Conservation (phyloP, 208 protist species). For the Leishmania mexicana region DNA sequence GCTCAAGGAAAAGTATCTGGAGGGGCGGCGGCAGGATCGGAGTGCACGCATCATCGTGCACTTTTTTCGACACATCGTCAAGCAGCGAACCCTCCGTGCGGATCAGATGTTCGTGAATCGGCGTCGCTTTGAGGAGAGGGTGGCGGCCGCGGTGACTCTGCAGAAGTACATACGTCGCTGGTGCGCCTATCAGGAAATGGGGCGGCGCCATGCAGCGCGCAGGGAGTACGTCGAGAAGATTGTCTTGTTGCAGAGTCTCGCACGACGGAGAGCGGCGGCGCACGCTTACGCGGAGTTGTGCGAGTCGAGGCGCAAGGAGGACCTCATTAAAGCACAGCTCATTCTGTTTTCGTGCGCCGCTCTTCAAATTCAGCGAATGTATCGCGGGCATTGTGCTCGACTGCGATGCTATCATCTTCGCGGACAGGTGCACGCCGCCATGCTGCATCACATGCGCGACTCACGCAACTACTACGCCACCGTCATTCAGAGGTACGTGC, state of each 20-base stretch:
- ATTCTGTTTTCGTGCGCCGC: constrained; percentile 53
- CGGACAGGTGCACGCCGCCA: constrained; percentile 43
- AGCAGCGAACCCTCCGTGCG: constrained; percentile 21
- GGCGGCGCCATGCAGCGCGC: constrained; percentile 33
- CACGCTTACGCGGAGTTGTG: constrained; percentile 21
- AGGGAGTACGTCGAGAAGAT: constrained; percentile 34
- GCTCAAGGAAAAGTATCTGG: constrained; percentile 30
- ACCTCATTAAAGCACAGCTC: constrained; percentile 8
- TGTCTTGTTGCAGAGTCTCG: constrained; percentile 55
- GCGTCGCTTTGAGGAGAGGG: constrained; percentile 33
- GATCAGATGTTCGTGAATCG: constrained; percentile 16
- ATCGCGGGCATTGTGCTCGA: constrained; percentile 61
- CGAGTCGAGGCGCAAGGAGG: constrained; percentile 3
- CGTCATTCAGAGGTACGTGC: constrained; percentile 73
- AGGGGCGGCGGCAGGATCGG: constrained; percentile 39
- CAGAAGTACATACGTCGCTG: constrained; percentile 78
- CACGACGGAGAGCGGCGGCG: constrained; percentile 36
- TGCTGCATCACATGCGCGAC: constrained; percentile 65
- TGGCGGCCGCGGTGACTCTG: constrained; percentile 44
- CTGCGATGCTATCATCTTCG: constrained; percentile 39
- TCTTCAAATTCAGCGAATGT: constrained; percentile 68
- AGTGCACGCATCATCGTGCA: constrained; percentile 56
- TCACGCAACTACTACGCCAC: constrained; percentile 77
- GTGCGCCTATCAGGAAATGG: constrained; percentile 50
- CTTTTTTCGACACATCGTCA: constrained; percentile 62